Evolutionary conservation across 208 protist genomes (phyloP).

Genomic region (Vickermania spadyakhi): DNA sequence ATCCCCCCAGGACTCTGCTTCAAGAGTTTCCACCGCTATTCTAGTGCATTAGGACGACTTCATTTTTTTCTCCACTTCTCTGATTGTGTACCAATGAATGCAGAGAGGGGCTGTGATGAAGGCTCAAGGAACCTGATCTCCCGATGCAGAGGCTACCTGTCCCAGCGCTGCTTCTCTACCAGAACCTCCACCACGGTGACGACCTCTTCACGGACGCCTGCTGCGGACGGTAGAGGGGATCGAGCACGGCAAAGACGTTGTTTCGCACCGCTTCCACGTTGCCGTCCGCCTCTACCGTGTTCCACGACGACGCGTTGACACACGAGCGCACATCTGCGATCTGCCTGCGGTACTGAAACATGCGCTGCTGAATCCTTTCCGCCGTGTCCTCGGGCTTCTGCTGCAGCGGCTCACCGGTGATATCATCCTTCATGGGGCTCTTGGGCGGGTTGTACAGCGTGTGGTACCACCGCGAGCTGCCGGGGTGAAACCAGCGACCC

Average conservation of each 20-base stretch:
- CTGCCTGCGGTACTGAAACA: constrained; percentile 65
- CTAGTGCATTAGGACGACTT: too few species aligned
- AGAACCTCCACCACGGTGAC: constrained; percentile 41
- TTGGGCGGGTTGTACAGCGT: constrained; percentile 85
- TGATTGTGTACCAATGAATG: too few species aligned
- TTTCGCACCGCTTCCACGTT: constrained; percentile 62
- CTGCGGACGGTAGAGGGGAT: constrained; percentile 31
- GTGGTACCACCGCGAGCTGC: constrained; percentile 89
- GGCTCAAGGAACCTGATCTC: too few species aligned
- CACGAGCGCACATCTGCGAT: constrained; percentile 64
- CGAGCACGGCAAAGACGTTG: constrained; percentile 61
- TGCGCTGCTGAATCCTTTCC: constrained; percentile 70
- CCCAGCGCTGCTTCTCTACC: too few species aligned
- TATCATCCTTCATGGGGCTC: constrained; percentile 76
- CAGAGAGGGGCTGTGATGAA: too few species aligned
- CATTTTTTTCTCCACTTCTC: too few species aligned
- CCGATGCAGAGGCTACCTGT: too few species aligned
- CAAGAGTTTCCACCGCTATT: too few species aligned
- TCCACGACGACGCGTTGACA: constrained; percentile 49
- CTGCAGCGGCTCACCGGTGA: constrained; percentile 85
- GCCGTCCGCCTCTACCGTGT: constrained; percentile 47
- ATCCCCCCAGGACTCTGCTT: too few species aligned
- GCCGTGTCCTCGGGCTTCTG: constrained; percentile 85
- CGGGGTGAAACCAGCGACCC: constrained; percentile 78
- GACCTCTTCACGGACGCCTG: constrained; percentile 6